Conservation (phyloP, 768 basidiomycete genomes). For the Xerocomellus chrysenteron region DNA sequence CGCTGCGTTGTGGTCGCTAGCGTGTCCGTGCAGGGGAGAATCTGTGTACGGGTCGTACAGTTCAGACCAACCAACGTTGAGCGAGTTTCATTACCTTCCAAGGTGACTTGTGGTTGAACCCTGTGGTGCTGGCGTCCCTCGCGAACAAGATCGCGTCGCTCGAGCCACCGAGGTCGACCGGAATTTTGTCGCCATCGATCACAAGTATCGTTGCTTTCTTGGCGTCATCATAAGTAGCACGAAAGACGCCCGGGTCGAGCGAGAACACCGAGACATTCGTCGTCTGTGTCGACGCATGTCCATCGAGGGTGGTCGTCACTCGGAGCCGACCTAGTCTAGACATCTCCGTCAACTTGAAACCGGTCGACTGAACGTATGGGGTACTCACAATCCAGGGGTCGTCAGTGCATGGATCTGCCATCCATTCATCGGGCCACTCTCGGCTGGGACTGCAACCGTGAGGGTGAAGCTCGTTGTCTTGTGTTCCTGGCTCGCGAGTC, state of each 20-base stretch:
- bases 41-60: not conserved
- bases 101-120: not conserved
- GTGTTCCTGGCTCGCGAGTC: not conserved
- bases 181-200: constrained; percentile 14
- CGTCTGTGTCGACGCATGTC: constrained; percentile 16
- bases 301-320: constrained; percentile 7
- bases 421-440: constrained; percentile 70
- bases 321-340: constrained; percentile 22
- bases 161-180: not conserved
- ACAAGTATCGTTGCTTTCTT: not conserved
- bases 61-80: not conserved
- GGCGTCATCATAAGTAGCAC: not conserved
- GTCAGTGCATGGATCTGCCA: constrained; percentile 59
- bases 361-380: not conserved
- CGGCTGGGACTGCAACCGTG: constrained; percentile 67
- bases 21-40: not conserved
- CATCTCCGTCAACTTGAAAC: not conserved
- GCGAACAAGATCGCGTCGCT: constrained; percentile 10
- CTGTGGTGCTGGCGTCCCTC: not conserved
- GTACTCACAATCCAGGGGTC: constrained; percentile 66
- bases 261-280: constrained; percentile 30
- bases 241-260: constrained; percentile 4
- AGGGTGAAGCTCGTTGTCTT: constrained; percentile 52
- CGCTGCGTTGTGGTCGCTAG: not conserved
- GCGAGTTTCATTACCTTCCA: constrained; percentile 25